These are phyloP conservation scores for Theobroma grandiflorum DNA, from an alignment of 441 rosid genomes.

Conservation along the genomic window DNA sequence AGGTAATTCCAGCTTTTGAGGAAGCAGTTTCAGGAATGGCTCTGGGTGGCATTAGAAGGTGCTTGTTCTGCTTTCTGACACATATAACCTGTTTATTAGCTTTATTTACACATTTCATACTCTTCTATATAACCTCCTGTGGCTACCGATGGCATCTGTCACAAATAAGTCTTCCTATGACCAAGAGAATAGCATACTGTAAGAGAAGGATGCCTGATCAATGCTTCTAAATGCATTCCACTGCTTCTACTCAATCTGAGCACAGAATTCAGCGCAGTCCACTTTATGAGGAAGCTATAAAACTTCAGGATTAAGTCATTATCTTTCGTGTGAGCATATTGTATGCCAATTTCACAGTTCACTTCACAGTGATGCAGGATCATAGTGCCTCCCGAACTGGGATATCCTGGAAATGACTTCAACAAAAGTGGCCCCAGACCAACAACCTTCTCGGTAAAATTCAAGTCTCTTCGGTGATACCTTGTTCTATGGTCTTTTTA, in stretches of 20 bases:
- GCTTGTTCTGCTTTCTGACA: slow-evolving; percentile 39
- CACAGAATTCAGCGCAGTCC: not conserved
- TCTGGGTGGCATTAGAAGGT: slow-evolving; percentile 92
- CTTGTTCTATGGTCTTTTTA: not conserved
- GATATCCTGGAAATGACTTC: slow-evolving; percentile 90
- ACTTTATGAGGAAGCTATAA: not conserved
- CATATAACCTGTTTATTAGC: not conserved
- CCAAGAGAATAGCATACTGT: not conserved
- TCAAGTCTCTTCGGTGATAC: slow-evolving; percentile 14
- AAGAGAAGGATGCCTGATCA: not conserved
- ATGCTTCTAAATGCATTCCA: slow-evolving; percentile 7
- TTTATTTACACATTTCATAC: not conserved
- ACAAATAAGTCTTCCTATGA: not conserved
- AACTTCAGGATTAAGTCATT: not conserved
- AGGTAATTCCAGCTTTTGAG: slow-evolving; percentile 98
- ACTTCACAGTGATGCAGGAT: slow-evolving; percentile 76
- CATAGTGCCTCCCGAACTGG: slow-evolving; percentile 92
- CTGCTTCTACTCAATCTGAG: not conserved
- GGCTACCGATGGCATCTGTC: not conserved
- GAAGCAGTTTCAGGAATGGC: slow-evolving; percentile 98
- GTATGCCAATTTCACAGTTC: slow-evolving; percentile 36
- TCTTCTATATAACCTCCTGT: not conserved
- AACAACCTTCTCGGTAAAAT: slow-evolving; percentile 81
- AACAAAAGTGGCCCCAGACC: slow-evolving; percentile 86
- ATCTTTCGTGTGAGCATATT: not conserved